A percentile compares a stretch with the other conserved stretches of the same genome.
These are phyloP conservation scores for Thielaviopsis populi DNA, from an alignment of 2,329 filamentous ascomycete species.

Conservation along the genomic window DNA sequence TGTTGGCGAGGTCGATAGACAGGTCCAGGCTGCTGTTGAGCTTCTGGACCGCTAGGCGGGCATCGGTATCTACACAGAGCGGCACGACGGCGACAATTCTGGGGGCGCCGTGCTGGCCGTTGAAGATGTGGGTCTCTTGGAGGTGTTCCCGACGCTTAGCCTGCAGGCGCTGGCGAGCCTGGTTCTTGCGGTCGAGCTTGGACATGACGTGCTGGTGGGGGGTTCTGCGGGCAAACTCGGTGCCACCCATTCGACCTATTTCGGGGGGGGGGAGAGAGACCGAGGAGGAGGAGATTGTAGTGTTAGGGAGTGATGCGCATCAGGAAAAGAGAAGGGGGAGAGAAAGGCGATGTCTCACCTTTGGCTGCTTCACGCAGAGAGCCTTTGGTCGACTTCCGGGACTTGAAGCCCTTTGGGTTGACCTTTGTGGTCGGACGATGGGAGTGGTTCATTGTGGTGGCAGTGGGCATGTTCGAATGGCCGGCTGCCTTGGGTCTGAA, in stretches of 20 bases:
- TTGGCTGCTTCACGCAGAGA: constrained; percentile 73
- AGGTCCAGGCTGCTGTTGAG: constrained; percentile 72
- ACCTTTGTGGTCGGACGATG: constrained; percentile 88
- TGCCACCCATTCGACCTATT: constrained; percentile 55
- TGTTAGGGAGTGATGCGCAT: neutral
- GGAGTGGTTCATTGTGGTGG: constrained; percentile 58
- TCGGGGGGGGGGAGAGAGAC: constrained; percentile 5
- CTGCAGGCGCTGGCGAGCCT: constrained; percentile 77
- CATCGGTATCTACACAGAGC: constrained; percentile 58
- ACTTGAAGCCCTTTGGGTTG: constrained; percentile 82
- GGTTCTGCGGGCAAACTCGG: constrained; percentile 65
- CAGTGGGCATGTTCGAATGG: constrained; percentile 49
- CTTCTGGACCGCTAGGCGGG: constrained; percentile 48
- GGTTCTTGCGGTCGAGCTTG: constrained; percentile 88
- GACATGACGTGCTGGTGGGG: constrained; percentile 95
- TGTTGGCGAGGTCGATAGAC: constrained; percentile 45
- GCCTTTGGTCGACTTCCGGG: constrained; percentile 76
- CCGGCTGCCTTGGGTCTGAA: constrained; percentile 78
- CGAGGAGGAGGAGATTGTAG: neutral
- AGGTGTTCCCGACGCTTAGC: constrained; percentile 72
- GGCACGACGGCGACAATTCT: constrained; percentile 80
- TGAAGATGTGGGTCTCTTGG: constrained; percentile 65
- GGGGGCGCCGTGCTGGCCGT: constrained; percentile 73
- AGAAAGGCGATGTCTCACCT: constrained; percentile 37
- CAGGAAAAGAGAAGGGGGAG: neutral